Percentiles rank a stretch among this genome's conserved stretches.
phyloP scores from a whole-genome alignment of 2,329 filamentous ascomycete species.

The Dactylellina cionopaga region DNA sequence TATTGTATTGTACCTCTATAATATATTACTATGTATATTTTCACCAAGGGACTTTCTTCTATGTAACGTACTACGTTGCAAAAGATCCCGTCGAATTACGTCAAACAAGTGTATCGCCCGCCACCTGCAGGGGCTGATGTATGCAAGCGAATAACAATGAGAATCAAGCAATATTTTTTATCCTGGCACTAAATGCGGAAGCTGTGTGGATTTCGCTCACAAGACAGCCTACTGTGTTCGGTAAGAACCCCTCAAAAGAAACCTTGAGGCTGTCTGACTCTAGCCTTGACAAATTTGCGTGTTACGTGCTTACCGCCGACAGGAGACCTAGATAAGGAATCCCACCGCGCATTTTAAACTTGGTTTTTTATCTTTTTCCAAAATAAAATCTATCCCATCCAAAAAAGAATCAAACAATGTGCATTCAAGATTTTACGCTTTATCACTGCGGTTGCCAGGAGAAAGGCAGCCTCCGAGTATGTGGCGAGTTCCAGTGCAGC shows the following conservation, averaged over 20 bases:
- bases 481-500: slow-evolving; percentile 37
- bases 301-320: neutral
- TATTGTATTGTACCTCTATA: too few species aligned
- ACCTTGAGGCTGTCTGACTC: too few species aligned
- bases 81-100: slow-evolving; percentile 19
- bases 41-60: too few species aligned
- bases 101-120: slow-evolving; percentile 13
- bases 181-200: slow-evolving; percentile 12
- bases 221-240: slow-evolving; percentile 37
- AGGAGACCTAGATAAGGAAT: slow-evolving; percentile 34
- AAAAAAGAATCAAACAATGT: slow-evolving; percentile 24
- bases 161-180: neutral
- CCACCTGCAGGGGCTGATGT: slow-evolving; percentile 11
- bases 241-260: slow-evolving; percentile 23
- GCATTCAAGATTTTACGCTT: slow-evolving; percentile 42
- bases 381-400: neutral
- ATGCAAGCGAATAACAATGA: neutral
- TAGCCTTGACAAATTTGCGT: slow-evolving; percentile 18
- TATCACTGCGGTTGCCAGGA: slow-evolving; percentile 42
- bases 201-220: slow-evolving; percentile 28
- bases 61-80: too few species aligned
- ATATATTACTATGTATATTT: neutral
- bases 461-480: slow-evolving; percentile 40
- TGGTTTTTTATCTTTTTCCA: neutral
- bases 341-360: slow-evolving; percentile 15